Evolutionary conservation across 192 early-diverging fungal genomes (phyloP), one percentile per base, ranked within the genome.

Genomic region (Dimargaris cristalligena): DNA sequence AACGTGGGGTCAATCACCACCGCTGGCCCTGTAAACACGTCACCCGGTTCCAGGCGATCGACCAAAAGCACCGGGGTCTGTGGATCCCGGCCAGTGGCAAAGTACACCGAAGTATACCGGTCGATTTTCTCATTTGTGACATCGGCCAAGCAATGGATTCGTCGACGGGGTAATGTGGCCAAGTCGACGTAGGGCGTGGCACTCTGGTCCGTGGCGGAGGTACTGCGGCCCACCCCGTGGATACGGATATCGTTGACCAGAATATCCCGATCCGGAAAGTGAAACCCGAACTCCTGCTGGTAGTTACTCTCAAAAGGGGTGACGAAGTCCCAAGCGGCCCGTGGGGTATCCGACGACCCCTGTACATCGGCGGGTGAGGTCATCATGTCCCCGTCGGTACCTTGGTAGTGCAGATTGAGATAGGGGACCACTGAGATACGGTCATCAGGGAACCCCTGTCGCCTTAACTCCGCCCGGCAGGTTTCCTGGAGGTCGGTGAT

Each of bases 261-360:
- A 31, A 96, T 82, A 8, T 72, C 70, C 26, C 95, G 86, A 57
- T 84, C 89, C 1, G 76, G 77, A 1, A 96, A 74, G n/a, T 70
- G 74, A 62, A 99, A 99, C 1, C 95, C 93, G 79, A 95, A 99
- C 65, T 99, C 95, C n/a, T 81, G 82, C 58, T 79, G 67, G 69
- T 99, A 89, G 61, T 83, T 71, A 34, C 71, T 63, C n/a, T 80
- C 74, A 71, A 95, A 98, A 0, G 74, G 67, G 0, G 31, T 51
- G 16, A 63, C 68, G 60, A 89, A 90, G 58, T 67, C 68, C 18
- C 64, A 65, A 2, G 59, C 59, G n/a, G n/a, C n/a, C n/a, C n/a
- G n/a, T n/a, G n/a, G n/a, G n/a, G n/a, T n/a, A 23, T 58, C 65
- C 3, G 55, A 26, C 0, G 87, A 79, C 67, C 91, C 76, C 13